phyloP scores from a whole-genome alignment of 495 filamentous ascomycete species.

The Trichoderma reesei region DNA sequence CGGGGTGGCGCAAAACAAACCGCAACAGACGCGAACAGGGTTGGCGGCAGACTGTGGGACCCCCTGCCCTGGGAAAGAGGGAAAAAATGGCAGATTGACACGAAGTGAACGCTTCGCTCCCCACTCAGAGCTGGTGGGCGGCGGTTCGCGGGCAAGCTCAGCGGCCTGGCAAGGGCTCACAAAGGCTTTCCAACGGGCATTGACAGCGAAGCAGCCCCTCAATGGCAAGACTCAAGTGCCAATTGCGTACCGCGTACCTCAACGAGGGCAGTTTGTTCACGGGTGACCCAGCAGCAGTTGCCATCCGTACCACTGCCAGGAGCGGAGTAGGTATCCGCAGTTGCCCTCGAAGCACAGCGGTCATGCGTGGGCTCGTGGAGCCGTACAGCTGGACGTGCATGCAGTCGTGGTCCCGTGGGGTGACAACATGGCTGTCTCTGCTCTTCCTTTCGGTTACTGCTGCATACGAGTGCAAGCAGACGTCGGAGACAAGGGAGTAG shows the following conservation, averaged over 20 bases:
- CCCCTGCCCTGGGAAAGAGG: background rate
- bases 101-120: background rate
- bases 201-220: too few relatives aligned
- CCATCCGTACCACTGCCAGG: background rate
- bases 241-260: too few relatives aligned
- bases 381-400: conserved; percentile 5
- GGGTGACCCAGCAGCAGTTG: background rate
- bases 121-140: conserved; percentile 2
- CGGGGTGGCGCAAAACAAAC: conserved; percentile 7
- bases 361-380: conserved; percentile 4
- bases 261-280: background rate
- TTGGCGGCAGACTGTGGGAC: conserved; percentile 7
- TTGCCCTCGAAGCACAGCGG: background rate
- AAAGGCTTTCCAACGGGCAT: too few relatives aligned
- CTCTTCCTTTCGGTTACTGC: background rate
- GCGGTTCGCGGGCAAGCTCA: background rate
- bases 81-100: background rate
- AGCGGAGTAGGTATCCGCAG: background rate
- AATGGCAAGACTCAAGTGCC: too few relatives aligned
- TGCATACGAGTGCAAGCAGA: too few relatives aligned
- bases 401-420: conserved; percentile 6
- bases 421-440: conserved; percentile 1
- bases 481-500: background rate
- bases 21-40: conserved; percentile 6
- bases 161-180: too few relatives aligned